Base-by-base conservation (phyloP, 371 early-diverging fungal species). In the Scutellospora calospora region DNA sequence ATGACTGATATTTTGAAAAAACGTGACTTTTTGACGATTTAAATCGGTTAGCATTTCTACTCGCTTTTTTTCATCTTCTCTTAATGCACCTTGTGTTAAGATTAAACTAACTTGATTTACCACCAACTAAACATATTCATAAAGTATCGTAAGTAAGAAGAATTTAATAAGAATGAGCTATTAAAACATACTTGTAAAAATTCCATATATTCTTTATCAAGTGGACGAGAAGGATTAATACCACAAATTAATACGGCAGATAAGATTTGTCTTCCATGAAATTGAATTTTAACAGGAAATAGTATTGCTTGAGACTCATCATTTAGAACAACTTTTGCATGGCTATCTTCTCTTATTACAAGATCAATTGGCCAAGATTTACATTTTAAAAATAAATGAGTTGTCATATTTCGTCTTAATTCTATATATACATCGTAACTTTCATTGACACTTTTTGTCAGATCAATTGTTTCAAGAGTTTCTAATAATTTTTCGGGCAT, bases 1-100 rank as follows among this genome's bases (percentile, higher is more conserved):
- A 45, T 86, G n/a, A n/a, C n/a, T n/a, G n/a, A n/a, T n/a, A n/a
- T n/a, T n/a, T n/a, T n/a, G n/a, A n/a, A n/a, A n/a, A n/a, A n/a
- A n/a, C n/a, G n/a, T n/a, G n/a, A n/a, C n/a, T n/a, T n/a, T n/a
- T n/a, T n/a, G n/a, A n/a, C n/a, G n/a, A n/a, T n/a, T n/a, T n/a
- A n/a, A n/a, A n/a, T n/a, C n/a, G n/a, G n/a, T n/a, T n/a, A n/a
- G 86, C 5, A 81, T 83, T n/a, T 87, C 84, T 1, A 75, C 79
- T 51, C 83, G 84, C 73, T 83, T 83, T 38, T 83, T 79, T 51
- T 86, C 86, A 14, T 86, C 83, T 81, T 86, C 86, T 25, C 85
- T 82, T 22, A 81, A 81, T 20, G 81, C 71, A 38, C 83, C 86
- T 66, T 84, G 83, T 52, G 83, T 83, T 3, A 84, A 60, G 49